Evolutionary conservation across 139 green algal species (phyloP).

Genomic region (Chlorella sorokiniana): DNA sequence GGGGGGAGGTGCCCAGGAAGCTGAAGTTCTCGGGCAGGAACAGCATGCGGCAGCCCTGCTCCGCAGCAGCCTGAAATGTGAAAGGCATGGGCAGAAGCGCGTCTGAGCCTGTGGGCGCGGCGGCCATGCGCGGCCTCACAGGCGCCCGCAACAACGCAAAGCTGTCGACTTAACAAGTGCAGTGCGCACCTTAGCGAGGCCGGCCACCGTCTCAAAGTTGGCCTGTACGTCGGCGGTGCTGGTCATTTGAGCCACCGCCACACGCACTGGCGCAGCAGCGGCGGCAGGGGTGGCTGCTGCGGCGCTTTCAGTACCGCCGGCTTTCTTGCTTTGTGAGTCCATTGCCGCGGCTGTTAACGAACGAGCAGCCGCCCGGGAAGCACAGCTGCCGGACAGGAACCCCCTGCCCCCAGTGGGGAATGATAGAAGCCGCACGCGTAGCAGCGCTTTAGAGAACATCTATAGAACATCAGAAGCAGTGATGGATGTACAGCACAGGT

Average conservation of each 20-base stretch:
- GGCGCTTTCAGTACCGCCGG: not conserved
- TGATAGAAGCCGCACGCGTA: no score
- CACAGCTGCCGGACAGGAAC: no score
- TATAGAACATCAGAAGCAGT: no score
- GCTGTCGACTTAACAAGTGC: not conserved
- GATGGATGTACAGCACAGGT: no score
- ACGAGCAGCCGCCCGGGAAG: no score
- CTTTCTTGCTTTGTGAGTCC: not conserved
- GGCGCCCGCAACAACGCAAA: not conserved
- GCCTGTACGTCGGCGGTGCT: slow-evolving; percentile 38
- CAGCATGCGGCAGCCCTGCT: slow-evolving; percentile 69
- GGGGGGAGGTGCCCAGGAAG: not conserved
- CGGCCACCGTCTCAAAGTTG: slow-evolving; percentile 66
- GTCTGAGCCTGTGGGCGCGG: no score
- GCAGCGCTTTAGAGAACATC: no score
- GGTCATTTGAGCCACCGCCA: slow-evolving; percentile 85
- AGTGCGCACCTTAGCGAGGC: slow-evolving; percentile 55
- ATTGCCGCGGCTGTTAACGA: no score
- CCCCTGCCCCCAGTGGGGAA: no score
- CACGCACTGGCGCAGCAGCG: not conserved
- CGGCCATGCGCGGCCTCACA: no score
- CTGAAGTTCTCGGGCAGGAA: slow-evolving; percentile 90
- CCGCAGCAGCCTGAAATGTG: slow-evolving; percentile 47
- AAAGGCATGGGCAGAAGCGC: not conserved
- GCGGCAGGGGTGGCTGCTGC: not conserved